Percentiles rank a stretch among this genome's conserved stretches.
Conservation (phyloP, 1,139 yeast genomes). For the Barnettozyma hawaiiensis region DNA sequence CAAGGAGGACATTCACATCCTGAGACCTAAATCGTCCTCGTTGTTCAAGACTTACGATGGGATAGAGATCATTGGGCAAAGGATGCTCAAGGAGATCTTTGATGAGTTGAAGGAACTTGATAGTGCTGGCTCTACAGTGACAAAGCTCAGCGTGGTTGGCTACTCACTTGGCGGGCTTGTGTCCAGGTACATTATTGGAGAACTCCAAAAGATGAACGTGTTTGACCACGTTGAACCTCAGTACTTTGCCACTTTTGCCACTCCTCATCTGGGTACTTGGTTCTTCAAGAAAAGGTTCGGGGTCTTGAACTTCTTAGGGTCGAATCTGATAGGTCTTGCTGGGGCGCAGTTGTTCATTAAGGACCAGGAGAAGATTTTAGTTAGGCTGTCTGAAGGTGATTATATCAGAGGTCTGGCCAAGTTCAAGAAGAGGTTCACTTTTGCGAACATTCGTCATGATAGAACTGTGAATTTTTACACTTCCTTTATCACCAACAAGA, state of each 20-base stretch:
- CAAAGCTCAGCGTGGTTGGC: slow-evolving; percentile 43
- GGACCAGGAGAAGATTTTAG: slow-evolving; percentile 41
- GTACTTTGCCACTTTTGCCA: slow-evolving; percentile 75
- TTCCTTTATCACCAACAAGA: slow-evolving; percentile 39
- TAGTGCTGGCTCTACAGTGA: slow-evolving; percentile 35
- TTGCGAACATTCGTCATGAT: slow-evolving; percentile 78
- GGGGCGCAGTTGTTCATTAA: slow-evolving; percentile 68
- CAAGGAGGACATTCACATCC: slow-evolving; percentile 44
- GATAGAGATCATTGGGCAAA: slow-evolving; percentile 60
- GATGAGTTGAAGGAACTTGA: slow-evolving; percentile 47
- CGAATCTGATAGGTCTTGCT: slow-evolving; percentile 59
- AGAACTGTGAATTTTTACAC: slow-evolving; percentile 55
- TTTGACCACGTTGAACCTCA: slow-evolving; percentile 59
- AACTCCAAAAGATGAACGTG: slow-evolving; percentile 46
- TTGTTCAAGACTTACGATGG: slow-evolving; percentile 85
- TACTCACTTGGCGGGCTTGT: slow-evolving; percentile 52
- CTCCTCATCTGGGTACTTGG: slow-evolving; percentile 81
- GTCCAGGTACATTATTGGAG: slow-evolving; percentile 66
- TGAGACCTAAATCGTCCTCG: slow-evolving; percentile 67
- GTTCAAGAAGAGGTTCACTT: slow-evolving; percentile 52
- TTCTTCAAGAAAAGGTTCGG: slow-evolving; percentile 35
- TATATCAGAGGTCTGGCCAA: slow-evolving; percentile 50
- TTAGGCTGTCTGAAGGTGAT: slow-evolving; percentile 44
- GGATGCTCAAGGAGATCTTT: slow-evolving; percentile 59
- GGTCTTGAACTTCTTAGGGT: slow-evolving; percentile 54